Conservation (phyloP, 768 basidiomycete species). For the Asterophora parasitica region DNA sequence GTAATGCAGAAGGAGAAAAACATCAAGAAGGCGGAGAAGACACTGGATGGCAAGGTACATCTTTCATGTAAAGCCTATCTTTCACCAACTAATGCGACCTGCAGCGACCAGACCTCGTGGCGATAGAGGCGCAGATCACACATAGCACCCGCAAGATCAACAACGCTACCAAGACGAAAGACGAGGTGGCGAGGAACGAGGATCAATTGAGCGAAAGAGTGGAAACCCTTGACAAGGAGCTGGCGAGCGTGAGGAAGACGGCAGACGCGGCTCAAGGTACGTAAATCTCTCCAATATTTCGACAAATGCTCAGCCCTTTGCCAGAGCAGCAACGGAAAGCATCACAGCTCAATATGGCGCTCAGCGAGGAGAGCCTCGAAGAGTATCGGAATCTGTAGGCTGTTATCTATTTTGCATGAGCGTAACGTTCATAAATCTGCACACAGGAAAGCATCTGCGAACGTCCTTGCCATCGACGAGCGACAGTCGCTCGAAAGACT, state of each 20-base stretch:
- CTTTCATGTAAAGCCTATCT: neutral
- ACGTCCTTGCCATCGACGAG: conserved; percentile 77
- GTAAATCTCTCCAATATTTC: conserved; percentile 12
- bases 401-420: neutral
- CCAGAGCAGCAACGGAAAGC: conserved; percentile 71
- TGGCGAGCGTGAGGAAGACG: conserved; percentile 57
- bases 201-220: conserved; percentile 44
- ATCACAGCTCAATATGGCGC: conserved; percentile 68
- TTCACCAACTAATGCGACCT: neutral
- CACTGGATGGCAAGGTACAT: conserved; percentile 73
- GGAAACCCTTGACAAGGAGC: conserved; percentile 54
- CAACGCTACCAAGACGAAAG: conserved; percentile 59
- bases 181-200: conserved; percentile 58
- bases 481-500: conserved; percentile 82
- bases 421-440: neutral
- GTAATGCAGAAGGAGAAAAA: conserved; percentile 83
- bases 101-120: conserved; percentile 81
- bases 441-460: conserved; percentile 73
- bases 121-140: conserved; percentile 81
- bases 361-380: conserved; percentile 79
- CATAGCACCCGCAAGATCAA: conserved; percentile 77
- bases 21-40: conserved; percentile 89
- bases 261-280: conserved; percentile 79
- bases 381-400: conserved; percentile 82
- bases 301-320: neutral